Base-by-base conservation (phyloP, 257 asterid species). In the Primulina eburnea region DNA sequence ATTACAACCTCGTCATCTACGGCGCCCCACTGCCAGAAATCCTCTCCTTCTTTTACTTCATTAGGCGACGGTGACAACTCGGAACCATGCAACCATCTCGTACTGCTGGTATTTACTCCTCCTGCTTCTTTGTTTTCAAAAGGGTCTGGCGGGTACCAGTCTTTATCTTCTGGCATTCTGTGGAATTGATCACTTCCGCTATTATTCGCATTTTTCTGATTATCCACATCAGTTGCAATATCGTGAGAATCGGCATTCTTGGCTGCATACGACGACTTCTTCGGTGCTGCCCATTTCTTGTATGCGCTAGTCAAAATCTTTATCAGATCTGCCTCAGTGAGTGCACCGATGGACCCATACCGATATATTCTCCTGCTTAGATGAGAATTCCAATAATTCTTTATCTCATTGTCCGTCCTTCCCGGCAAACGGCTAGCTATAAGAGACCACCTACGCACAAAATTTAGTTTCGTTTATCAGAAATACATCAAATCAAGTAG, bases 331-430 rank as follows among this genome's bases (percentile, higher is more conserved):
- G 57, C 30, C n/a, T 76, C 53, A 65, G 79, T 67, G 55, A 75
- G 29, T 16, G 60, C 73, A 62, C 58, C 34, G 17, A 43, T 20
- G 64, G 75, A 80, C 53, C 82, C 68, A 59, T 79, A 85, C 57
- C 81, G 75, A 75, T 82, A 85, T 0, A 74, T 72, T 64, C 65
- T 82, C 29, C 87, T 47, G 60, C 88, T 85, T 30, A 85, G 76
- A 8, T 85, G 86, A 50, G 94, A 83, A 74, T 83, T 87, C 94
- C 90, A 87, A 43, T 83, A 85, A 64, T 87, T 87, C 72, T 85
- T 85, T 11, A 85, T 82, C 62, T 85, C 90, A 53, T 87, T 87
- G 70, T 85, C 94, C 4, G 89, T 87, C 75, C 94, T 74, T 20
- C 90, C 94, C 0, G 88, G 86, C 30, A 87, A 79, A 33, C 77